phyloP scores from a whole-genome alignment of 2,329 filamentous ascomycete species.

The Hortaea werneckii region DNA sequence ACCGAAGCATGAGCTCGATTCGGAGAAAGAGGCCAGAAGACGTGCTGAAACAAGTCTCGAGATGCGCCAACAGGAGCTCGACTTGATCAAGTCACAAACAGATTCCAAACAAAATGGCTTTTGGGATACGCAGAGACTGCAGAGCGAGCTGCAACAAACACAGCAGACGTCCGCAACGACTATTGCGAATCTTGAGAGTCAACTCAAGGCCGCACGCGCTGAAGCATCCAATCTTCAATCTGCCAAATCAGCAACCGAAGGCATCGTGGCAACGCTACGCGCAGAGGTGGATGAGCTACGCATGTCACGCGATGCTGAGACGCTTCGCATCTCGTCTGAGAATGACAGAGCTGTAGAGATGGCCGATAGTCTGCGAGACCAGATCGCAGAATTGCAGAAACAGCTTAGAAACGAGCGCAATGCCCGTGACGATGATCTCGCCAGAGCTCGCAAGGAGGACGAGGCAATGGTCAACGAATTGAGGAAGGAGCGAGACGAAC shows the following conservation, averaged over 20 bases:
- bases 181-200: constrained; percentile 13
- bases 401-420: constrained; percentile 14
- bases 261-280: constrained; percentile 6
- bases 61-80: constrained; percentile 15
- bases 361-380: constrained; percentile 11
- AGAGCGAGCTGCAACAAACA: constrained; percentile 11
- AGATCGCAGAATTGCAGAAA: constrained; percentile 15
- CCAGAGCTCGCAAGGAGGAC: constrained; percentile 7
- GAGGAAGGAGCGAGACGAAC: neutral
- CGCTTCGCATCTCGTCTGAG: constrained; percentile 8
- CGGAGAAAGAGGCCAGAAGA: constrained; percentile 12
- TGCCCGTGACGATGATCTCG: constrained; percentile 14
- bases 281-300: constrained; percentile 9
- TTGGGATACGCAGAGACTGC: constrained; percentile 11
- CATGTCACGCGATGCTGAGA: constrained; percentile 10
- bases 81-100: constrained; percentile 12
- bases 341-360: constrained; percentile 13
- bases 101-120: neutral
- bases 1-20: constrained; percentile 15
- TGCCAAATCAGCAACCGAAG: constrained; percentile 3
- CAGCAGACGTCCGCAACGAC: neutral
- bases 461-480: constrained; percentile 3
- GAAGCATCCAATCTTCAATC: constrained; percentile 7
- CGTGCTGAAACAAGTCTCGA: constrained; percentile 11
- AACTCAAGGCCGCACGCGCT: constrained; percentile 10